Evolutionary conservation across 768 basidiomycete genomes (phyloP).

Genomic region (Ramaria sp.): DNA sequence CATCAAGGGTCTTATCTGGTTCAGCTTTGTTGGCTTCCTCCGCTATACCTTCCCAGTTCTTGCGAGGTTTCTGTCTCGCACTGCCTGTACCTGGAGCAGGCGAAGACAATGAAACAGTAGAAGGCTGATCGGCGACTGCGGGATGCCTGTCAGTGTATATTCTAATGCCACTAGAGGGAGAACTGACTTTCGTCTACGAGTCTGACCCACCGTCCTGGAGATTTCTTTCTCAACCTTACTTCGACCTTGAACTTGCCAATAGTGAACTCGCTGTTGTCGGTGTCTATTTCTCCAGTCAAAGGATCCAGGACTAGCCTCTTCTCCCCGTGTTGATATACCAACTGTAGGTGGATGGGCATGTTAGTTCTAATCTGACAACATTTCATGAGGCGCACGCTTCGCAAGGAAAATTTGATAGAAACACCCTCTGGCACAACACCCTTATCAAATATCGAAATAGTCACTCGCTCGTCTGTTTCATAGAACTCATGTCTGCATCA

Average conservation of each 20-base stretch:
- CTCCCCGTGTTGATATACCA: slow-evolving; percentile 50
- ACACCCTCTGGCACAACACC: slow-evolving; percentile 58
- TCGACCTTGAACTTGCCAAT: slow-evolving; percentile 87
- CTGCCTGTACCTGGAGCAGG: too few relatives aligned
- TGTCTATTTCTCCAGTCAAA: slow-evolving; percentile 69
- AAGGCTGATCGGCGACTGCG: neutral
- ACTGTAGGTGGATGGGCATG: neutral
- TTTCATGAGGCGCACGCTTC: neutral
- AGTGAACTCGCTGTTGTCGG: slow-evolving; percentile 45
- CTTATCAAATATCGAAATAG: slow-evolving; percentile 67
- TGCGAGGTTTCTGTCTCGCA: neutral
- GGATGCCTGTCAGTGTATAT: too few relatives aligned
- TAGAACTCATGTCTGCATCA: slow-evolving; percentile 18
- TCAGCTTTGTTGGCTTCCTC: slow-evolving; percentile 54
- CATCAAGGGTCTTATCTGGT: slow-evolving; percentile 53
- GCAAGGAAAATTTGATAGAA: slow-evolving; percentile 46
- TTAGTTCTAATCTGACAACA: neutral
- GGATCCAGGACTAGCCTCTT: slow-evolving; percentile 63
- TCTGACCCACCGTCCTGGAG: slow-evolving; percentile 58
- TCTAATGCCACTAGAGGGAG: too few relatives aligned
- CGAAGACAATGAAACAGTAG: neutral
- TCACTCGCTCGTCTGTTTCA: slow-evolving; percentile 69
- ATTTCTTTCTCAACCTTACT: slow-evolving; percentile 59
- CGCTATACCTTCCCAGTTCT: slow-evolving; percentile 71
- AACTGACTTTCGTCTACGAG: slow-evolving; percentile 60